Conservation (phyloP, 2,329 filamentous ascomycete genomes). For the Rhynchosporium graminicola region DNA sequence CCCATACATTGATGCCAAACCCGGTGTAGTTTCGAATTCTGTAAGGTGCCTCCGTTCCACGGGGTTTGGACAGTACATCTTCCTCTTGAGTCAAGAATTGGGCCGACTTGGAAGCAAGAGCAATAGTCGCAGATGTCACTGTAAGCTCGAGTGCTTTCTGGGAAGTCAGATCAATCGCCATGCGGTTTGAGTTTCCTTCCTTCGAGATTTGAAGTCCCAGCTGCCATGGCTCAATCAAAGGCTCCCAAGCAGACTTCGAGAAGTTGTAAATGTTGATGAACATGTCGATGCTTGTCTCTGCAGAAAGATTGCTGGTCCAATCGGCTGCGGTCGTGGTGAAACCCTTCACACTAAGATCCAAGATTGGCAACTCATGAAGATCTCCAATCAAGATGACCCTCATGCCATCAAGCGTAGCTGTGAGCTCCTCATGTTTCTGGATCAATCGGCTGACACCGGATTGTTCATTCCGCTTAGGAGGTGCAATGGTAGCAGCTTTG, state of each 20-base stretch:
- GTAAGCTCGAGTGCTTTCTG: constrained; percentile 91
- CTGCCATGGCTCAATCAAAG: constrained; percentile 93
- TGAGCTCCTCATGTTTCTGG: constrained; percentile 69
- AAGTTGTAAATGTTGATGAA: constrained; percentile 99
- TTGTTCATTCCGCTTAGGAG: constrained; percentile 44
- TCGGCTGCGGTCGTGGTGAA: constrained; percentile 84
- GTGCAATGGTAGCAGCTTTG: constrained; percentile 42
- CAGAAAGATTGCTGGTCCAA: constrained; percentile 86
- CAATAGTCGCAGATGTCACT: constrained; percentile 89
- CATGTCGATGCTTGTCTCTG: constrained; percentile 86
- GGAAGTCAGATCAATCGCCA: constrained; percentile 84
- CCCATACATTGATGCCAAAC: constrained; percentile 83
- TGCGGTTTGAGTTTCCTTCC: constrained; percentile 70
- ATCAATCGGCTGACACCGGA: constrained; percentile 46
- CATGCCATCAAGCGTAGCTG: constrained; percentile 83
- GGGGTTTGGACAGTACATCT: constrained; percentile 89
- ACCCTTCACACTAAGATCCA: constrained; percentile 90
- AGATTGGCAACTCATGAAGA: constrained; percentile 88
- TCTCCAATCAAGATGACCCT: constrained; percentile 94
- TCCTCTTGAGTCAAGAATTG: constrained; percentile 86
- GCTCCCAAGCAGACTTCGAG: constrained; percentile 98
- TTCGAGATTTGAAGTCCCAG: constrained; percentile 87
- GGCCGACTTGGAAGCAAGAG: constrained; percentile 87
- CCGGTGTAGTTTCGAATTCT: constrained; percentile 94
- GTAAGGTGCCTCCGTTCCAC: constrained; percentile 89